Conservation (phyloP, 495 filamentous ascomycete species). For the Daldinia caldariorum region DNA sequence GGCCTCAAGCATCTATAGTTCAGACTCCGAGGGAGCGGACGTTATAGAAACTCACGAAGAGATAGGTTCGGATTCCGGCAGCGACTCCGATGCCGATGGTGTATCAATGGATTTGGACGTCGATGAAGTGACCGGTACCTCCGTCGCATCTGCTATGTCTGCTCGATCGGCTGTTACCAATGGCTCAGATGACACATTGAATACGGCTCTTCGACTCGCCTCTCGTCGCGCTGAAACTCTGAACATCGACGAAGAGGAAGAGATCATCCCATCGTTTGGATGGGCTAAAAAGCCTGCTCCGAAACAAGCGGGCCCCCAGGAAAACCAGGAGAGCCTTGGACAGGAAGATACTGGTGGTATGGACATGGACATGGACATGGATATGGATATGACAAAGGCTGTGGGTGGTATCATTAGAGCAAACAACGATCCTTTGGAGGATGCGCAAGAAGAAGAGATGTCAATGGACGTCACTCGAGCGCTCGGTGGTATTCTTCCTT, state of each 20-base stretch:
- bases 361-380: conserved; percentile 57
- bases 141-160: conserved; percentile 66
- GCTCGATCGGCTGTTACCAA: conserved; percentile 60
- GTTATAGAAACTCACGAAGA: conserved; percentile 64
- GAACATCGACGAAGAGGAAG: conserved; percentile 78
- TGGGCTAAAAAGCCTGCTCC: conserved; percentile 54
- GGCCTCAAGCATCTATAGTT: conserved; percentile 83
- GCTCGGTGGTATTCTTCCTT: conserved; percentile 81
- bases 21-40: conserved; percentile 70
- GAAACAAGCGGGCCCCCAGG: conserved; percentile 18
- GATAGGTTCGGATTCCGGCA: conserved; percentile 62
- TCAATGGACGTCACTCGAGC: conserved; percentile 88
- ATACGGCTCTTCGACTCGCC: conserved; percentile 80
- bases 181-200: conserved; percentile 73
- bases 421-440: conserved; percentile 36
- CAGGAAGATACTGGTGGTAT: conserved; percentile 47
- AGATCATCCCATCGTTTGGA: conserved; percentile 74
- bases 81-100: conserved; percentile 72
- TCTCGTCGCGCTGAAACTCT: conserved; percentile 76
- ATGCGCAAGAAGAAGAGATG: conserved; percentile 66
- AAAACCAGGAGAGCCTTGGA: conserved; percentile 33
- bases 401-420: conserved; percentile 66
- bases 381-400: conserved; percentile 65
- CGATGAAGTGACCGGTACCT: conserved; percentile 75
- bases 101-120: conserved; percentile 77